Base-by-base conservation (phyloP, 805 yeast species). In the Maudiozyma pseudohumilis region DNA sequence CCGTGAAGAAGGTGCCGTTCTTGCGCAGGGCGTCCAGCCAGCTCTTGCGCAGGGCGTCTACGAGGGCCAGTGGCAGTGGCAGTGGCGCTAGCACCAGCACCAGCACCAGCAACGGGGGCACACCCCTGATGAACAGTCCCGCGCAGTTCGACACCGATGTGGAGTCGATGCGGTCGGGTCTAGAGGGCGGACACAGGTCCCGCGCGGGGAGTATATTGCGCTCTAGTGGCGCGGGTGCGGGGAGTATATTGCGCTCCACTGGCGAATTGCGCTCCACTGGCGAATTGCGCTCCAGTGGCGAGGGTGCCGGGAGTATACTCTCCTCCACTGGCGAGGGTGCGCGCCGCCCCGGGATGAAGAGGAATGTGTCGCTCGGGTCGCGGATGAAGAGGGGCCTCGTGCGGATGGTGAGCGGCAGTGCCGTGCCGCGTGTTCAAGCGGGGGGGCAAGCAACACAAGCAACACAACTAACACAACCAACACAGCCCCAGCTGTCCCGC, bases 1-100 rank as follows among this genome's bases (percentile, higher is more conserved):
- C n/a, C 19, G 38, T 35, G 7, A 49, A 48, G 36, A 52, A 45
- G 32, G 32, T 46, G 6, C 59, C 59, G 8, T 39, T 58, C 20
- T 36, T 58, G 12, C 50, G 52, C 34, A 50, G 61, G 34, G 61
- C 61, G 0, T 58, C 63, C 0, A 54, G 55, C 35, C 52, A 56
- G 3, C 40, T 58, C 18, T 34, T 56, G 20, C 44, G 59, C 25
- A 58, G 53, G 34, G 44, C 52, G 2, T 55, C 63, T 4, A 24
- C 15, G 23, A 29, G 20, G n/a, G 18, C n/a, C n/a, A n/a, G n/a
- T n/a, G n/a, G 11, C 11, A 9, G 11, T 23, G 8, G 11, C 11
- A 8, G 25, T 23, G 11, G 11, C 11, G 25, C 8, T n/a, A n/a
- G n/a, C n/a, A n/a, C n/a, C n/a, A n/a, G n/a, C n/a, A n/a, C n/a